phyloP scores from a whole-genome alignment of 2,329 filamentous ascomycete species.

The Didymella exigua region DNA sequence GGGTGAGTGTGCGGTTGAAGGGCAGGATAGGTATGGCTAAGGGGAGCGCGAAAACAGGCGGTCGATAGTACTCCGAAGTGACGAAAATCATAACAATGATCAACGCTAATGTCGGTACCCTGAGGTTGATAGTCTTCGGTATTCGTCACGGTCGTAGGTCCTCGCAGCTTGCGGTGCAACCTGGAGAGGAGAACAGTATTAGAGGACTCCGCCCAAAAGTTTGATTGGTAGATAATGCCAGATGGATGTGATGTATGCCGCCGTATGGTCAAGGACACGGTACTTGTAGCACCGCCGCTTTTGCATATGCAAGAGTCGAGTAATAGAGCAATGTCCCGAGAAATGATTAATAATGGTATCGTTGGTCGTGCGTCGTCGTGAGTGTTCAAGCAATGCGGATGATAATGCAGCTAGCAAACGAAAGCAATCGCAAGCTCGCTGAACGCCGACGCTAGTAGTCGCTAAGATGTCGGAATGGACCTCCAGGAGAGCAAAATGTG shows the following conservation, averaged over 20 bases:
- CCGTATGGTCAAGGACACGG: conserved; percentile 24
- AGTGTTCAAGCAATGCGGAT: conserved; percentile 37
- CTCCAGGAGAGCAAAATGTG: conserved; percentile 32
- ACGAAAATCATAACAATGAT: conserved; percentile 41
- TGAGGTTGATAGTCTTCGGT: conserved; percentile 49
- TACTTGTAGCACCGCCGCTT: conserved; percentile 29
- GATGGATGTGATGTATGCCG: conserved; percentile 24
- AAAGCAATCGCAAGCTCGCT: conserved; percentile 38
- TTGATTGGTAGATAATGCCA: conserved; percentile 16
- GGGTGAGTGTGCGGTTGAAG: conserved; percentile 23
- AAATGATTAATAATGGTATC: conserved; percentile 46
- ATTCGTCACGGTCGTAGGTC: conserved; percentile 45
- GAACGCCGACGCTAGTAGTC: conserved; percentile 47
- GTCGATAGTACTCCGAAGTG: conserved; percentile 12
- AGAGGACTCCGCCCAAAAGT: conserved; percentile 16
- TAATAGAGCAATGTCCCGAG: conserved; percentile 36
- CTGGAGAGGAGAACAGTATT: conserved; percentile 23
- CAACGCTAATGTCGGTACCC: conserved; percentile 48
- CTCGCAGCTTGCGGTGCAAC: conserved; percentile 38
- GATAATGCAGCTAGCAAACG: conserved; percentile 38
- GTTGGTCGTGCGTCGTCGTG: conserved; percentile 41
- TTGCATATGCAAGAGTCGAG: conserved; percentile 36
- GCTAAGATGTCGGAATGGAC: conserved; percentile 43
- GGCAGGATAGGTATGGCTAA: conserved; percentile 27
- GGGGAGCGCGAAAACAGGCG: conserved; percentile 15